A percentile compares a stretch with the other conserved stretches of the same genome.
These are phyloP conservation scores for Phytophthora vignae DNA, from an alignment of 352 stramenopile species.

Conservation along the genomic window DNA sequence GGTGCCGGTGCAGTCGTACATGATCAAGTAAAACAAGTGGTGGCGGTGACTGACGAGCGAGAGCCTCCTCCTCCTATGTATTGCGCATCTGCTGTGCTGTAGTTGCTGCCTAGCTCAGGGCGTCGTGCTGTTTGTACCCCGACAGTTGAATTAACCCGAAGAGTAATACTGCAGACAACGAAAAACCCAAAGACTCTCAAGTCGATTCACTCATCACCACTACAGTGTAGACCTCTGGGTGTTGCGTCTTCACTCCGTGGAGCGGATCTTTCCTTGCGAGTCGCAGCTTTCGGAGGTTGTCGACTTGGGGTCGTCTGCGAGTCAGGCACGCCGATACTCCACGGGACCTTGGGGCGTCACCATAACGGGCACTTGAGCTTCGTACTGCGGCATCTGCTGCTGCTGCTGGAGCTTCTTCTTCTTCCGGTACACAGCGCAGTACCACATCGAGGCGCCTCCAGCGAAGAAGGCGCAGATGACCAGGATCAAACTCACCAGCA, in stretches of 20 bases:
- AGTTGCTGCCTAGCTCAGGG: neutral
- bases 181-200: neutral
- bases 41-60: neutral
- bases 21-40: constrained; percentile 32
- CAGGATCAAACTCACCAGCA: constrained; percentile 31
- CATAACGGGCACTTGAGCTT: constrained; percentile 32
- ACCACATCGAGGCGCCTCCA: constrained; percentile 32
- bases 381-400: constrained; percentile 22
- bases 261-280: neutral
- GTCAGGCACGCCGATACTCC: constrained; percentile 33
- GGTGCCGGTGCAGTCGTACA: constrained; percentile 41
- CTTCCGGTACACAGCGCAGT: constrained; percentile 25
- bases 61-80: constrained; percentile 11
- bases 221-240: too few relatives aligned
- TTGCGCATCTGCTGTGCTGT: neutral
- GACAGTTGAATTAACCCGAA: constrained; percentile 11
- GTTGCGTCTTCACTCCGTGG: neutral
- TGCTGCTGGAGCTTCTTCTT: constrained; percentile 28
- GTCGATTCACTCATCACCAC: neutral
- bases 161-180: constrained; percentile 9
- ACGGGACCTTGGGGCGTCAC: constrained; percentile 31
- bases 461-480: constrained; percentile 38
- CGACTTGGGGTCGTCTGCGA: neutral
- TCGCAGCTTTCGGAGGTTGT: neutral
- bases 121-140: constrained; percentile 7